phyloP scores from a whole-genome alignment of 75 land plant genomes.

The Cryptomeria japonica region DNA sequence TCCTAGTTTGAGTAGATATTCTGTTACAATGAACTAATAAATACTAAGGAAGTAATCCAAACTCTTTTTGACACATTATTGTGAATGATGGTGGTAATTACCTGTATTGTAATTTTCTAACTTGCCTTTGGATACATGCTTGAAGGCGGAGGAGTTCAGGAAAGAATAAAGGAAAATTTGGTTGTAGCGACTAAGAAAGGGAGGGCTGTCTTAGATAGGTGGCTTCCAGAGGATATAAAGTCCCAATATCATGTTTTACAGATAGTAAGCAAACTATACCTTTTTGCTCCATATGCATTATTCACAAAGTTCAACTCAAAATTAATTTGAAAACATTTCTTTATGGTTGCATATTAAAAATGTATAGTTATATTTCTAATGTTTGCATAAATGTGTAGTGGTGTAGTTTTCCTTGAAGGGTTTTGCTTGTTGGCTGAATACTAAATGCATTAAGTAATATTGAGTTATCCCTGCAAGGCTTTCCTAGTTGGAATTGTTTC shows the following conservation, averaged over 20 bases:
- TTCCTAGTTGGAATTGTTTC: neutral
- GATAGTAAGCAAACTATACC: slow-evolving; percentile 27
- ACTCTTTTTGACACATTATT: neutral
- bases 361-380: neutral
- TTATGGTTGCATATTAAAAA: neutral
- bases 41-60: neutral
- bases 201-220: slow-evolving; percentile 70
- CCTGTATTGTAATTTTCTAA: neutral
- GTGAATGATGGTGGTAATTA: neutral
- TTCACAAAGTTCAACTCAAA: neutral
- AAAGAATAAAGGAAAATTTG: slow-evolving; percentile 41
- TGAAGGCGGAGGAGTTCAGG: slow-evolving; percentile 24
- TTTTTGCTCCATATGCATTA: neutral
- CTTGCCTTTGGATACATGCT: neutral
- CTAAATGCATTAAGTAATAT: neutral
- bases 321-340: neutral
- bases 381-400: neutral
- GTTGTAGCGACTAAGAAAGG: slow-evolving; percentile 82
- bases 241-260: slow-evolving; percentile 70
- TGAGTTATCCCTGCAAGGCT: neutral
- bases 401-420: neutral
- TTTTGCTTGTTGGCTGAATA: neutral
- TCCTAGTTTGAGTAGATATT: neutral
- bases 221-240: slow-evolving; percentile 75
- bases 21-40: neutral